Conservation (phyloP, 2,329 filamentous ascomycete genomes). For the Trichoderma aggressivum region DNA sequence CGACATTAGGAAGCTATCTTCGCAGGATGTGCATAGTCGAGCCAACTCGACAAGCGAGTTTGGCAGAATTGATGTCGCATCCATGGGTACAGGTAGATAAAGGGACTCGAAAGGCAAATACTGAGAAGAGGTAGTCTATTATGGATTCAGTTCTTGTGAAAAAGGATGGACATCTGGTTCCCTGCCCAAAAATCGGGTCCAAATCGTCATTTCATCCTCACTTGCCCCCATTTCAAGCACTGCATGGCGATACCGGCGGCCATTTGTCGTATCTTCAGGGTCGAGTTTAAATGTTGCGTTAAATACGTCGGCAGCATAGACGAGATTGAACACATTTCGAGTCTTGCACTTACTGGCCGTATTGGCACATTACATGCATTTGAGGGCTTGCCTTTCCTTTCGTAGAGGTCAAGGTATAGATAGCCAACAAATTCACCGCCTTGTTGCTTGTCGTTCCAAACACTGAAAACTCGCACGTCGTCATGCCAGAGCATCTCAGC, state of each 20-base stretch:
- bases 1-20: neutral
- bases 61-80: neutral
- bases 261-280: neutral
- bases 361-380: conserved; percentile 5
- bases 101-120: neutral
- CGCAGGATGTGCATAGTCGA: neutral
- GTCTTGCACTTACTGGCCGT: conserved; percentile 6
- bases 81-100: neutral
- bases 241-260: neutral
- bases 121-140: neutral
- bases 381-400: neutral
- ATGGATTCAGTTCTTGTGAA: neutral
- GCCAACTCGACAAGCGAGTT: neutral
- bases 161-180: neutral
- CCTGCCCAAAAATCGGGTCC: neutral
- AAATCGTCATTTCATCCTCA: neutral
- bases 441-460: neutral
- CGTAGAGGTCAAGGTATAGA: conserved; percentile 15
- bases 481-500: neutral
- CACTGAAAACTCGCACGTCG: neutral
- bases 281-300: neutral
- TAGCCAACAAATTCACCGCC: conserved; percentile 9
- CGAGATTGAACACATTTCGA: neutral
- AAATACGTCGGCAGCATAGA: neutral
- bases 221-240: neutral